Evolutionary conservation across 2,329 filamentous ascomycete species (phyloP), one percentile per base, ranked within the genome.

Genomic region (Talaromyces sp.): DNA sequence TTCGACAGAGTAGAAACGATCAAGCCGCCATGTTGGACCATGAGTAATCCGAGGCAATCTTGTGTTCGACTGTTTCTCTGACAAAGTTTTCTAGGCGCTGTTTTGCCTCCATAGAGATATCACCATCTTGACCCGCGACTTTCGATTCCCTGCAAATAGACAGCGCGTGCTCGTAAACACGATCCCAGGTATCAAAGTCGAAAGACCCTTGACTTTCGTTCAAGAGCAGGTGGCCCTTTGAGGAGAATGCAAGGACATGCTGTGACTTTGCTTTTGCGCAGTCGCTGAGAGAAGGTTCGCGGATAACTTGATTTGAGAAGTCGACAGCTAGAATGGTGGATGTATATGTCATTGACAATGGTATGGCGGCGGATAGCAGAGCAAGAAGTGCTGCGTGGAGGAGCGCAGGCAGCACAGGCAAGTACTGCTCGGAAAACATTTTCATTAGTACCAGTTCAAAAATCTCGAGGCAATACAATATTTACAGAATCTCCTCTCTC

Each of bases 231-330:
- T 91, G 87, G 9, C 89, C 86, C 60, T 87, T 82, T 1, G 88
- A 88, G n/a, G 89, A 89, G 75, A 95, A 96, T 6, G 88, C 90
- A 65, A 97, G 83, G n/a, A 90, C 91, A 74, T 97, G 94, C 24
- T 91, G 79, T 5, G 92, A 96, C 63, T 81, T 83, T 11, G 90
- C 88, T 54, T 80, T 78, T 68, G 87, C 82, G 54, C 88, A 82
- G 66, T 90, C 83, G 24, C 85, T 81, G 6, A 87, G 82, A 3
- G 85, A 86, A 7, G 92, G 92, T 63, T 89, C 84, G 33, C 81
- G 77, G 35, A 87, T 75, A 37, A 88, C 78, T 57, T 77, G 69
- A 45, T 76, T 72, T 37, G 75, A 72, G 41, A 70, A 56, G 22
- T 81, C 75, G 37, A 92, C 81, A 24, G 88, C 88, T 67, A 92